Evolutionary conservation across 768 basidiomycete species (phyloP), one percentile per base, ranked within the genome.

Genomic region (Russula sp.): DNA sequence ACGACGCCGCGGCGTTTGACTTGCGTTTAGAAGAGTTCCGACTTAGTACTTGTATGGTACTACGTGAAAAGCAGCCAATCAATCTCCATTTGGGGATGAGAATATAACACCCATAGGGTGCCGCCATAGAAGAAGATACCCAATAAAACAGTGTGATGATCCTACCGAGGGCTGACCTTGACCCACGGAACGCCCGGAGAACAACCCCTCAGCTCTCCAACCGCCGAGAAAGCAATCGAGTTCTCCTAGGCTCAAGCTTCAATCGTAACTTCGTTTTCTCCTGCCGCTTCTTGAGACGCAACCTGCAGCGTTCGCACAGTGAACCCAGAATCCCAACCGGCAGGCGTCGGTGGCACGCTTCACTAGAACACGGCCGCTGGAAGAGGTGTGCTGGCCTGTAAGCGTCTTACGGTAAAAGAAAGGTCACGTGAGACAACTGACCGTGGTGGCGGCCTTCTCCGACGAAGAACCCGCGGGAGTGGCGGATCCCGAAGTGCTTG

Each of bases 271-370:
- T 81, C 54, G 75, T 73, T 71, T 75, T 76, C 42, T 71, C 75
- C 66, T 77, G 76, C 20, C 74, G 76, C 66, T 76, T 80, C 76
- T 78, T 83, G 59, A 82, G 71, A 44, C 76, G 74, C 34, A 70
- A 48, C 63, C 74, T 75, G 66, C 82, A 83, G 49, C 75, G 77
- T 14, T 76, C 76, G 63, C 82, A 84, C 40, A 81, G 62, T 6
- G 72, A 70, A 22, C 76, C 75, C 0, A 54, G 14, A 8, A 66
- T 40, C 31, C 68, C 68, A 6, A 55, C 31, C 6, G 75, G 66
- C 3, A 82, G 61, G 10, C 65, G 58, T 2, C 81, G 78, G 55
- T 65, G 72, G 67, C 82, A 83, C 6, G 70, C 65, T 64, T 77
- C 78, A 55, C 74, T 77, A 20, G 61, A 64, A 50, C 74, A 75